Evolutionary conservation across 768 basidiomycete genomes (phyloP).

Genomic region (Mycena metata): DNA sequence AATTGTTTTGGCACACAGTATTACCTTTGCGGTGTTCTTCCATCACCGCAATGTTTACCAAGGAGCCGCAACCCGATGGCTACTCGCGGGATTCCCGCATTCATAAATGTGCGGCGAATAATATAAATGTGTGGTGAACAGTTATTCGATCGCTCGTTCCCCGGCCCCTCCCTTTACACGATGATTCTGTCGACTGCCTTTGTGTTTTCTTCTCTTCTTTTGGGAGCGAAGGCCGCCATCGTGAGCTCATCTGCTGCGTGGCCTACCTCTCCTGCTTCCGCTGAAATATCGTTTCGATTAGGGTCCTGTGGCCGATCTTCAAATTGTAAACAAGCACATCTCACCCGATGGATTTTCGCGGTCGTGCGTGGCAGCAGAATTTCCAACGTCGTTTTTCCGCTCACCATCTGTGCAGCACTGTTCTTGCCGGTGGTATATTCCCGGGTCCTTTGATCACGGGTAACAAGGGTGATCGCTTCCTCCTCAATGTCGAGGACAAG

Average conservation of each 20-base stretch:
- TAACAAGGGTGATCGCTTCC: slow-evolving; percentile 42
- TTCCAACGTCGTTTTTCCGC: no score
- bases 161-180: background rate
- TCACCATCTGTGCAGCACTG: background rate
- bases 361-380: background rate
- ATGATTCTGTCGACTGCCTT: slow-evolving; percentile 8
- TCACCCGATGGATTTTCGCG: slow-evolving; percentile 15
- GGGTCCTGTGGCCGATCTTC: slow-evolving; percentile 6
- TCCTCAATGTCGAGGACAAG: slow-evolving; percentile 54
- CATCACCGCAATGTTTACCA: no score
- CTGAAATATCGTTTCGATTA: background rate
- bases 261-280: no score
- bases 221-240: slow-evolving; percentile 9
- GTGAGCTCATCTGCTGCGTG: background rate
- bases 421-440: slow-evolving; percentile 6
- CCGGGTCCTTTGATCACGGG: slow-evolving; percentile 38
- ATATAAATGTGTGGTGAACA: no score
- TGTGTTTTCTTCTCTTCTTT: background rate
- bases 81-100: no score
- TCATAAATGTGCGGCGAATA: no score
- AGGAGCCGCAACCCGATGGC: no score
- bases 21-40: no score
- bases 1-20: no score
- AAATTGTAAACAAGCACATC: slow-evolving; percentile 11
- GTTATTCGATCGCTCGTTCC: no score